Base-by-base conservation (phyloP, 192 early-diverging fungal genomes). In the Gryganskiella cystojenkinii region DNA sequence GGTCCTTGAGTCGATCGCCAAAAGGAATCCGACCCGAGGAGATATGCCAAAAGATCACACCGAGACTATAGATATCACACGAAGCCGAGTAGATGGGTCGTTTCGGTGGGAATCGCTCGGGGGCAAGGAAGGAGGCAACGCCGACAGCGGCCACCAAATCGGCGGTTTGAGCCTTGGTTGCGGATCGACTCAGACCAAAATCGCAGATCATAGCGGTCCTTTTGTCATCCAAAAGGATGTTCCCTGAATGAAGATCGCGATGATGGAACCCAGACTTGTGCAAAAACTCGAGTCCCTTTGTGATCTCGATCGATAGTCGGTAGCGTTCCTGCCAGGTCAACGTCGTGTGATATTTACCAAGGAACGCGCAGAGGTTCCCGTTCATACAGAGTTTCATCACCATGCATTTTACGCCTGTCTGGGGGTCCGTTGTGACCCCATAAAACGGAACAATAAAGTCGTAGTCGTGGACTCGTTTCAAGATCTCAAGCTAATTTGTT, bases 21-120 rank as follows among this genome's bases (percentile, higher is more conserved):
- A 82, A 82, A 6, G 82, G 82, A 31, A 80, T 76, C 13, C 64
- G 61, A 17, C 82, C 82, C 1, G 80, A 79, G 7, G 82, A 79
- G 4, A 84, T 70, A 51, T 84, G 80, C 82, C 82, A 84, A 67
- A 84, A 79, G 13, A 84, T 78, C 35, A 81, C 72, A 2, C 68
- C 82, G 0, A 84, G 69, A 79, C 80, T 81, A 60, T 84, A 84
- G 27, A 84, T 65, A 40, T 84, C 81, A 22, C 73, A 78, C 2
- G 73, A 59, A 17, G 69, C 66, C 2, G 81, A 68, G 46, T 82
- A 82, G 7, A 78, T 57, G 17, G 74, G 74, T 45, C 74, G 42
- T 11, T 64, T 52, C 25, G 55, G 24, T 3, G 74, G 67, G 50
- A 78, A 78, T 2, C 74, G 45, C 43, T 78, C 74, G 4, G 74